Percentiles rank a stretch among this genome's conserved stretches.
phyloP scores from a whole-genome alignment of 495 filamentous ascomycete genomes.

The Neurospora sp. region DNA sequence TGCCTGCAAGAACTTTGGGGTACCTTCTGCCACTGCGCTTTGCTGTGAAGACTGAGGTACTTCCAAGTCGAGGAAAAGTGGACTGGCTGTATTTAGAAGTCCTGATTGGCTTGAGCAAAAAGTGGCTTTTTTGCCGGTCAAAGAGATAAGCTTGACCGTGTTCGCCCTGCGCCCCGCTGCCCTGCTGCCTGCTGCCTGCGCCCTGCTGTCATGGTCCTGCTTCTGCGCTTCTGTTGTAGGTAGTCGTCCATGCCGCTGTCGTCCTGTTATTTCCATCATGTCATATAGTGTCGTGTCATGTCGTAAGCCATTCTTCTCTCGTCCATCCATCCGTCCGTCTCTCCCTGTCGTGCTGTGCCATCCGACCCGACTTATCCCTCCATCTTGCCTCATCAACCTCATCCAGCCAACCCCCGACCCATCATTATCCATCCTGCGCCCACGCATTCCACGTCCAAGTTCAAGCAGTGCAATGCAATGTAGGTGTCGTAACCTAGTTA shows the following conservation, averaged over 20 bases:
- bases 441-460: neutral
- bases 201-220: neutral
- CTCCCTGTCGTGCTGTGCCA: neutral
- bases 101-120: too few relatives aligned
- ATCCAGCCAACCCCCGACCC: neutral
- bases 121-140: too few relatives aligned
- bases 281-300: neutral
- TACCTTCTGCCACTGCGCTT: too few relatives aligned
- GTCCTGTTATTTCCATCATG: neutral
- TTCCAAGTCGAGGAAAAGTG: too few relatives aligned
- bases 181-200: neutral
- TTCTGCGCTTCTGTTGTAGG: neutral
- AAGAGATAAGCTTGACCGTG: neutral
- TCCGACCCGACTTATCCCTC: neutral
- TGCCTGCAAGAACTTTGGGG: too few relatives aligned
- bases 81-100: too few relatives aligned
- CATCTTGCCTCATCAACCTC: neutral
- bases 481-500: slow-evolving; percentile 23
- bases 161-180: neutral
- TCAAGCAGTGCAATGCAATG: neutral
- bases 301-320: neutral
- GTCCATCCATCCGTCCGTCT: too few relatives aligned
- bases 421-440: too few relatives aligned
- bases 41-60: too few relatives aligned
- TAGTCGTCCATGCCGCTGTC: neutral